A percentile compares a stretch with the other conserved stretches of the same genome.
Conservation (phyloP, 75 land plant species). For the Larix kaempferi region DNA sequence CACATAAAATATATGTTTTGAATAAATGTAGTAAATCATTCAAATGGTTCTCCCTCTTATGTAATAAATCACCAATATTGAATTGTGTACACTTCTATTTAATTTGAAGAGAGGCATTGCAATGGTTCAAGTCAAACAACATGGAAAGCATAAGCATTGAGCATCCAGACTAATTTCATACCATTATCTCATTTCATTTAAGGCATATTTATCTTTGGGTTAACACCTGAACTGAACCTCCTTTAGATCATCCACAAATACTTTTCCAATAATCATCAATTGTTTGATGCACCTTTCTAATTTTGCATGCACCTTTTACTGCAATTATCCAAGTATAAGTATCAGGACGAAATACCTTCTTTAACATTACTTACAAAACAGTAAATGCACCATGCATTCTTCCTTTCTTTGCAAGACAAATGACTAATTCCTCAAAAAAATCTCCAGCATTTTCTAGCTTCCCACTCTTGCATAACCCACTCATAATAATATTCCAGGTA, state of each 20-base stretch:
- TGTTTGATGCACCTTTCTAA: conserved; percentile 26
- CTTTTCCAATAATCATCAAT: conserved; percentile 12
- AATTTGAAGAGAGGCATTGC: neutral
- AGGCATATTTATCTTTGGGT: neutral
- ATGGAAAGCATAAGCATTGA: neutral
- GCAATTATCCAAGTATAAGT: conserved; percentile 40
- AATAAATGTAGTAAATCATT: too few species aligned
- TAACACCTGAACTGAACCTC: neutral
- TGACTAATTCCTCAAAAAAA: conserved; percentile 52
- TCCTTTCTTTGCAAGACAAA: conserved; percentile 26
- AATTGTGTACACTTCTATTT: neutral
- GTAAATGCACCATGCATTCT: conserved; percentile 26
- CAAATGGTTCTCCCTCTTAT: neutral
- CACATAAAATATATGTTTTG: too few species aligned
- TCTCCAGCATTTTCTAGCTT: neutral
- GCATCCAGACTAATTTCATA: neutral
- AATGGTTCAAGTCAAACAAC: neutral
- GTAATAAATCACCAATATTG: neutral
- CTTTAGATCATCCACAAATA: neutral
- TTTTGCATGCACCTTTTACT: conserved; percentile 31
- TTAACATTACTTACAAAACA: conserved; percentile 45
- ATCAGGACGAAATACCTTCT: conserved; percentile 27
- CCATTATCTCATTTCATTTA: neutral
- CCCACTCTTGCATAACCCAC: too few species aligned
- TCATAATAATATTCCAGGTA: too few species aligned